Evolutionary conservation across 202 grass and related monocot genomes (phyloP), one percentile per base, ranked within the genome.

Genomic region (Schoenoplectus tabernaemontani): DNA sequence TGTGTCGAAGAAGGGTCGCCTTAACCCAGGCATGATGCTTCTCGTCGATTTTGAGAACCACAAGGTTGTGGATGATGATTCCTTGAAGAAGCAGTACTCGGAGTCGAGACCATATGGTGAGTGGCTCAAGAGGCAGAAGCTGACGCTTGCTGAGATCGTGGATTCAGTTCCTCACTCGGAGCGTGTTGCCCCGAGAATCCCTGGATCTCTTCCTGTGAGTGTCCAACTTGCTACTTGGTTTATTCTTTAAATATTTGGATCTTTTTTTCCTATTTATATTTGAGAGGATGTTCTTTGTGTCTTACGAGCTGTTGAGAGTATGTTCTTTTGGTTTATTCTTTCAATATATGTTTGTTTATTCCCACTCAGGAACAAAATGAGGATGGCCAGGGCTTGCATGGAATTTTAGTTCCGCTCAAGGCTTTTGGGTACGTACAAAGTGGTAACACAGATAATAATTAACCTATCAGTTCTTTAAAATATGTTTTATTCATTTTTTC

Each of bases 11-110:
- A 99, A 99, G 83, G 96, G 96, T 65, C 90, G 96, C 51, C 82
- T 99, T 10, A 96, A 99, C 77, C 96, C 96, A 80, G 96, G 96
- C 77, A 99, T 99, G 96, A 99, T 99, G 96, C 76, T 99, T 38
- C 82, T 99, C 42, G 96, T 99, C 58, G 96, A 99, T 84, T 99
- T 99, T 34, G 92, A 99, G 76, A 99, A 99, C 69, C 96, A 91
- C 38, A 87, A 51, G 81, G 87, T 99, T 64, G 92, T 99, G 28
- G 91, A 99, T 82, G 96, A 99, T 85, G 96, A 96, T 81, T 88
- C 77, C 50, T 71, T 99, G 56, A 99, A 99, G 82, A 67, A 89
- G 65, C 90, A 96, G 42, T 99, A 93, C 62, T 96, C 96, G 20
- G 83, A 91, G 87, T 87, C 96, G 75, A 84, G 89, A 41, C 96